phyloP scores from a whole-genome alignment of 768 basidiomycete genomes.

The Calocybe cyanea region DNA sequence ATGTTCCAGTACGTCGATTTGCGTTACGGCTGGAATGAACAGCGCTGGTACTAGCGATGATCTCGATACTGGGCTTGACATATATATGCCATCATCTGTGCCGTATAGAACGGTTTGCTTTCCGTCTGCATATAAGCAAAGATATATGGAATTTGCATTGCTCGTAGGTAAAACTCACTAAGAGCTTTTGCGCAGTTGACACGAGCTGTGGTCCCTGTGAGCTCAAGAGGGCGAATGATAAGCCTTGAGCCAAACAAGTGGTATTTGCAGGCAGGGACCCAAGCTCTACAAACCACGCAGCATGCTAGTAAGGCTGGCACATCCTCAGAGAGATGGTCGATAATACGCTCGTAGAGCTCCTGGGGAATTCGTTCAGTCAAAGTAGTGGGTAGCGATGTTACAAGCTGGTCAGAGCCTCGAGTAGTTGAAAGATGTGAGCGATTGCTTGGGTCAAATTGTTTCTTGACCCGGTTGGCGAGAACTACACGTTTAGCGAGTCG shows the following conservation, averaged over 20 bases:
- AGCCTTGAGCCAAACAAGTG: constrained; percentile 7
- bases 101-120: constrained; percentile 12
- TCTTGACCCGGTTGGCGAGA: constrained; percentile 4
- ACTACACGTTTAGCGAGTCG: constrained; percentile 7
- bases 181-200: constrained; percentile 10
- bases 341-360: constrained; percentile 16
- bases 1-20: constrained; percentile 75
- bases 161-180: not conserved
- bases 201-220: not conserved
- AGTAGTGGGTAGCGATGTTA: constrained; percentile 3
- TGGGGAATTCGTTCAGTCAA: constrained; percentile 12
- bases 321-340: constrained; percentile 11
- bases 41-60: constrained; percentile 6
- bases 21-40: constrained; percentile 41
- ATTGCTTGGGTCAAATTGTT: not conserved
- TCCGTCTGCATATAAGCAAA: not conserved
- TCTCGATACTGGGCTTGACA: constrained; percentile 1
- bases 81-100: constrained; percentile 12
- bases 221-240: constrained; percentile 8
- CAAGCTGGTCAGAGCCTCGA: not conserved
- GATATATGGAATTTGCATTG: not conserved
- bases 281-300: constrained; percentile 21
- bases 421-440: not conserved
- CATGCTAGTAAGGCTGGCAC: constrained; percentile 13
- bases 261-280: constrained; percentile 18